phyloP scores from a whole-genome alignment of 768 basidiomycete species.

The Trametopsis cervina region DNA sequence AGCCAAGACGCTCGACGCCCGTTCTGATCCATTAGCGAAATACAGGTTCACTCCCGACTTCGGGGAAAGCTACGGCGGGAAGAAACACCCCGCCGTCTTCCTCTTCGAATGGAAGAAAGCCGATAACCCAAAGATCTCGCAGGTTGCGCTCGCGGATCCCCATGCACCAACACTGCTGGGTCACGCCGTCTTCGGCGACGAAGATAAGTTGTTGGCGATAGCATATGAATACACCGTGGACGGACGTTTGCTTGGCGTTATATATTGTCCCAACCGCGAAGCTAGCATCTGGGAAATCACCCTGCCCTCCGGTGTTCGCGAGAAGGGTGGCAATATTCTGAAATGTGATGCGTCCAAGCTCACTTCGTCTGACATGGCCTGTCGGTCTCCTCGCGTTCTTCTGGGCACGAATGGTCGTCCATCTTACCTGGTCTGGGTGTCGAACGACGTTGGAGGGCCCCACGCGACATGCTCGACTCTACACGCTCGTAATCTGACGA shows the following conservation, averaged over 20 bases:
- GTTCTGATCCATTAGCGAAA: slow-evolving; percentile 27
- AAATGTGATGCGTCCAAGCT: slow-evolving; percentile 29
- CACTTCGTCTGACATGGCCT: slow-evolving; percentile 37
- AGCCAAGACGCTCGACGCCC: slow-evolving; percentile 28
- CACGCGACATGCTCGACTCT: slow-evolving; percentile 52
- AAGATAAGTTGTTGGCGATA: slow-evolving; percentile 42
- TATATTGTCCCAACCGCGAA: slow-evolving; percentile 54
- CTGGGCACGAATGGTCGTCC: slow-evolving; percentile 15
- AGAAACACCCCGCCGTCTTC: slow-evolving; percentile 47
- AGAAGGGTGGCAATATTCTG: slow-evolving; percentile 12
- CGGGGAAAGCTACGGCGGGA: slow-evolving; percentile 54
- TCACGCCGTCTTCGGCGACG: slow-evolving; percentile 45
- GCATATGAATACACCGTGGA: slow-evolving; percentile 57
- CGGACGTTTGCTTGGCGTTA: slow-evolving; percentile 51
- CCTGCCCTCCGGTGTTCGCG: slow-evolving; percentile 16
- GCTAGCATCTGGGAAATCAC: slow-evolving; percentile 48
- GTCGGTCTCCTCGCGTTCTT: slow-evolving; percentile 53
- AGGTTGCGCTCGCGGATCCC: slow-evolving; percentile 10
- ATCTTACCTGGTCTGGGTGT: slow-evolving; percentile 42
- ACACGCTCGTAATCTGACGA: slow-evolving; percentile 33
- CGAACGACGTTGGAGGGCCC: slow-evolving; percentile 47
- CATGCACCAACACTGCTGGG: slow-evolving; percentile 36
- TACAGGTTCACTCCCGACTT: slow-evolving; percentile 54
- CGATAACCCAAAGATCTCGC: slow-evolving; percentile 3
- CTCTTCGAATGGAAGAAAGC: slow-evolving; percentile 39